Percentiles rank a stretch among this genome's conserved stretches.
Conservation (phyloP, 495 filamentous ascomycete species). For the Hypoxylon lienhwacheense region DNA sequence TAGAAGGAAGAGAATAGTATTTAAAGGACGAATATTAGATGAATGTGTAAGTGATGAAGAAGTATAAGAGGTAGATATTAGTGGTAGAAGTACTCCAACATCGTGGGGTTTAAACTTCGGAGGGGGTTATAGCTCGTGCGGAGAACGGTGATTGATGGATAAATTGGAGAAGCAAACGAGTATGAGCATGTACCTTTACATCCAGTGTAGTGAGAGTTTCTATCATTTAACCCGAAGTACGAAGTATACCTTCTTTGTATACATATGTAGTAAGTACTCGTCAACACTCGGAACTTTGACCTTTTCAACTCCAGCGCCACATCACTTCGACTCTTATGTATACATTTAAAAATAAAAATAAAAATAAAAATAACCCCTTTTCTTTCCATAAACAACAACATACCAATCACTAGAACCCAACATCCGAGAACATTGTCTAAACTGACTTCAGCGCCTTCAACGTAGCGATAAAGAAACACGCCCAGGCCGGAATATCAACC, state of each 20-base stretch:
- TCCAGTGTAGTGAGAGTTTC: too few species aligned
- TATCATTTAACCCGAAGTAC: not conserved
- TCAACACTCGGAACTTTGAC: too few species aligned
- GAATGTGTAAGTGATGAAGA: not conserved
- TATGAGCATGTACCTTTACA: too few species aligned
- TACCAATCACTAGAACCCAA: not conserved
- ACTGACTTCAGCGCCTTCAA: constrained; percentile 28
- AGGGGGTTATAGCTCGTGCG: constrained; percentile 24
- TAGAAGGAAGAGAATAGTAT: not conserved
- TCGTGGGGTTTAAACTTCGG: constrained; percentile 32
- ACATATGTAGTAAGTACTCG: too few species aligned
- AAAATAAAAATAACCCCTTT: too few species aligned
- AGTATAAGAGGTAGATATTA: not conserved
- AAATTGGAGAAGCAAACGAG: constrained; percentile 24
- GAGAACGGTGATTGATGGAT: constrained; percentile 30
- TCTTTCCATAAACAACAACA: not conserved
- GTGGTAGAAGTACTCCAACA: constrained; percentile 20
- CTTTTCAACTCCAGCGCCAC: too few species aligned
- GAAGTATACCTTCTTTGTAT: too few species aligned
- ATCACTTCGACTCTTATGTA: too few species aligned
- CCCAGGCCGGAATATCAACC: constrained; percentile 34
- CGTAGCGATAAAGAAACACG: constrained; percentile 34
- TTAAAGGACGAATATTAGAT: not conserved
- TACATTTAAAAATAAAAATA: too few species aligned
- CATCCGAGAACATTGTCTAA: not conserved